Base-by-base conservation (phyloP, 305 asterid species). In the Fraxinus baroniana region DNA sequence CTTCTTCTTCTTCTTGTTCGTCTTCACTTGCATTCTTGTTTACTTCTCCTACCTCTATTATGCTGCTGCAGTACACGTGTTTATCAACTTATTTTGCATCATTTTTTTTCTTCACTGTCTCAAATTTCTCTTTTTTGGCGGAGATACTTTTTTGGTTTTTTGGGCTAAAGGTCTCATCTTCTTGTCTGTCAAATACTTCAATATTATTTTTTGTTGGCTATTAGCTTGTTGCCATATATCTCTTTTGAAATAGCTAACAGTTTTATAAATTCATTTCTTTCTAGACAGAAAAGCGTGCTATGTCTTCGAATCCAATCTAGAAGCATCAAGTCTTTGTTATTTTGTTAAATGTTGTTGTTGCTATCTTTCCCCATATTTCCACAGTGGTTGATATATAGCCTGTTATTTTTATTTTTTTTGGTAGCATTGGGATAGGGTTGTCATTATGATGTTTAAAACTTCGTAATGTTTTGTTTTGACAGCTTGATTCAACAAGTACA, bases 401-500 rank as follows among this genome's bases (percentile, higher is more conserved):
- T 8, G 7, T 79, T 71, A 71, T 83, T 12, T 39, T 12, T 41
- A 18, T 18, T 12, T 64, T 44, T 71, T 37, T 78, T 7, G 20
- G 74, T 22, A 8, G 74, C 36, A 9, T 32, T 71, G 39, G 76
- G 24, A 13, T 30, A 33, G 39, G 37, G 37, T 70, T 70, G 37
- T 71, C 24, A 32, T 32, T 17, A 33, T 71, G 76, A 30, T 33
- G 76, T 71, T 6, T 71, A 32, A 71, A 71, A 71, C 24, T 71
- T 13, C 13, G 6, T 71, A 15, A 71, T 30, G 13, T 32, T 37
- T 7, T 20, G 8, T 77, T 39, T 77, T 52, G 35, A 24, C 98
- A 94, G 98, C 85, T 87, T 91, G 78, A 90, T 94, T 87, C 98
- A 91, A 87, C 97, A 94, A 83, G 90, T 91, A 37, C 99, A 94